Evolutionary conservation across 2,329 filamentous ascomycete genomes (phyloP).

Genomic region (Talaromyces sp.): DNA sequence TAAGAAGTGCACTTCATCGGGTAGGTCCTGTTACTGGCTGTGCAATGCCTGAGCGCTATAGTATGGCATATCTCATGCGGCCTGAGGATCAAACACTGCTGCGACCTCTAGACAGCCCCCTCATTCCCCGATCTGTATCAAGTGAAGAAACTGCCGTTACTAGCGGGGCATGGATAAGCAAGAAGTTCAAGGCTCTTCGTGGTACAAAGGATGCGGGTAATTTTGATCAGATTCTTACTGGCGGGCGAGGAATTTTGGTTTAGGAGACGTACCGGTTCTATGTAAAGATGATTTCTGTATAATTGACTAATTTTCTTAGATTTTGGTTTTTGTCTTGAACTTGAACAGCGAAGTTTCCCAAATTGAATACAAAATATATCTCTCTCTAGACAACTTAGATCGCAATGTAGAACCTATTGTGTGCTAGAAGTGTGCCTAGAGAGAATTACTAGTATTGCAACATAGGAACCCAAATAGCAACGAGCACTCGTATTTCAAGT

Average conservation of each 20-base stretch:
- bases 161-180: slow-evolving; percentile 7
- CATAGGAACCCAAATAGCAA: no score
- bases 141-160: not conserved
- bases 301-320: not conserved
- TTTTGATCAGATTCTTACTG: slow-evolving; percentile 6
- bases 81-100: slow-evolving; percentile 7
- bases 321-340: not conserved
- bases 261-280: not conserved
- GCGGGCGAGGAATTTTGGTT: not conserved
- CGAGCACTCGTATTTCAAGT: no score
- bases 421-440: no score
- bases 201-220: slow-evolving; percentile 1
- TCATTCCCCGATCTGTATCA: not conserved
- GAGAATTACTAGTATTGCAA: no score
- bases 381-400: no score
- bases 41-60: not conserved
- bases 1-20: not conserved
- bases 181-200: slow-evolving; percentile 6
- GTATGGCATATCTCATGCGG: slow-evolving; percentile 2
- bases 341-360: not conserved
- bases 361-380: not conserved
- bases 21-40: not conserved
- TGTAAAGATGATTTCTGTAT: not conserved
- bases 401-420: no score
- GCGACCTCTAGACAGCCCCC: slow-evolving; percentile 3